Base-by-base conservation (phyloP, 331 rosid species). In the Prunus yedoensis region DNA sequence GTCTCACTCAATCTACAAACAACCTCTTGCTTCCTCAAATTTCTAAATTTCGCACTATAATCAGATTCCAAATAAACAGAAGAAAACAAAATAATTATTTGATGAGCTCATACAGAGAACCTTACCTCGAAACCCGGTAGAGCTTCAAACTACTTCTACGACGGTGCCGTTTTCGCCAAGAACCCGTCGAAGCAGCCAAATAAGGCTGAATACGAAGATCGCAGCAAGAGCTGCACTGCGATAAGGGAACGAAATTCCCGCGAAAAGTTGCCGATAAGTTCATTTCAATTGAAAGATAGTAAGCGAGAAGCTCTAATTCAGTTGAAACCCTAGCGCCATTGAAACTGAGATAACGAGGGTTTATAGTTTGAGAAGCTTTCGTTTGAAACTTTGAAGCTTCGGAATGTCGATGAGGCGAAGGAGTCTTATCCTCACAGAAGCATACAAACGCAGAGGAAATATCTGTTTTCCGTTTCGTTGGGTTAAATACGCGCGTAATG, bases 1-100 rank as follows among this genome's bases (percentile, higher is more conserved):
- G 91, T 82, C 74, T 89, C 96, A 62, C 85, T 86, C 76, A 75
- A 85, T 76, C 90, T 81, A 80, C 99, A 91, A 56, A 80, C 71
- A 76, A 88, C 77, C 78, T 76, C 82, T 79, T 89, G 85, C 79
- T 80, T 83, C 78, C 83, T 62, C 70, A 61, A 59, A 13, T 70
- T 51, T 53, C 87, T 80, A 38, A 78, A 76, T 76, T 25, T 10
- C 67, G 8, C 73, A 70, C 64, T 30, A 49, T 18, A 77, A 35
- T 50, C 25, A 76, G 6, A 41, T 25, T 73, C 56, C 30, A 21
- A 32, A 81, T 43, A 73, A 3, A 4, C 12, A 78, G 51, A 71
- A 65, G 70, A 74, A 18, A 15, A 63, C 3, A 16, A 46, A 10
- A 38, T 63, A 61, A 17, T 17, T 8, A 65, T 2, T 81, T 52